These are phyloP conservation scores for Volutella citrinella DNA, from an alignment of 2,329 filamentous ascomycete genomes.

Conservation along the genomic window DNA sequence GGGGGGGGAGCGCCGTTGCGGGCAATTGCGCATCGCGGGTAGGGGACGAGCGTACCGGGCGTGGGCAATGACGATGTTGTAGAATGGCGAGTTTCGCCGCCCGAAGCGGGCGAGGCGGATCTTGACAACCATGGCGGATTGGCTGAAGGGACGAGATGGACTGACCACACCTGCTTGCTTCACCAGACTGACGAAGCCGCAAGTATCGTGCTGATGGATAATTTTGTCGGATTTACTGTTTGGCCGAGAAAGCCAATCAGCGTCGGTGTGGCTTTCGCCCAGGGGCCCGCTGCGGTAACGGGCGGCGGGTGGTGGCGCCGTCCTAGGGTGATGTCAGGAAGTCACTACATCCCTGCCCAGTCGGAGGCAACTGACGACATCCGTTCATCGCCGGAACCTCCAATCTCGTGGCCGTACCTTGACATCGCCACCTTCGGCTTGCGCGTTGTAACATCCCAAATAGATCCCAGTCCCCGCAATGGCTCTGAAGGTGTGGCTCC, in stretches of 20 bases:
- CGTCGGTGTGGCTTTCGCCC: background rate
- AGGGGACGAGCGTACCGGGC: slow-evolving; percentile 63
- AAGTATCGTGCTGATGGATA: slow-evolving; percentile 23
- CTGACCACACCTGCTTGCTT: no score
- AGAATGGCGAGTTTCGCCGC: slow-evolving; percentile 82
- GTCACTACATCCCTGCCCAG: no score
- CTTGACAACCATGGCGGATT: slow-evolving; percentile 74
- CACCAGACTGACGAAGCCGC: no score
- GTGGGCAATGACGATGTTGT: slow-evolving; percentile 96
- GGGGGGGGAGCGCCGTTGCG: no score
- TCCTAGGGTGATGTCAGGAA: slow-evolving; percentile 18
- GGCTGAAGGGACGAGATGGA: slow-evolving; percentile 2
- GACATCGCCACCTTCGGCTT: no score
- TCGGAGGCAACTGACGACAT: no score
- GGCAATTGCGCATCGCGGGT: no score
- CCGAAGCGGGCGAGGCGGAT: slow-evolving; percentile 94
- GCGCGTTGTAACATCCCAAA: no score
- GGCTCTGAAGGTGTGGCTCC: slow-evolving; percentile 29
- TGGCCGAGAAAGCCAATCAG: slow-evolving; percentile 33
- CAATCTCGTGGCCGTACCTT: no score
- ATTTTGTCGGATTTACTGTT: slow-evolving; percentile 34
- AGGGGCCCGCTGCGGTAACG: background rate
- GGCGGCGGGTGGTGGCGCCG: background rate
- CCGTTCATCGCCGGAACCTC: slow-evolving; percentile 17
- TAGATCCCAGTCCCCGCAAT: no score